These are phyloP conservation scores for Vaucheria bursata DNA, from an alignment of 352 stramenopile genomes.

Conservation along the genomic window DNA sequence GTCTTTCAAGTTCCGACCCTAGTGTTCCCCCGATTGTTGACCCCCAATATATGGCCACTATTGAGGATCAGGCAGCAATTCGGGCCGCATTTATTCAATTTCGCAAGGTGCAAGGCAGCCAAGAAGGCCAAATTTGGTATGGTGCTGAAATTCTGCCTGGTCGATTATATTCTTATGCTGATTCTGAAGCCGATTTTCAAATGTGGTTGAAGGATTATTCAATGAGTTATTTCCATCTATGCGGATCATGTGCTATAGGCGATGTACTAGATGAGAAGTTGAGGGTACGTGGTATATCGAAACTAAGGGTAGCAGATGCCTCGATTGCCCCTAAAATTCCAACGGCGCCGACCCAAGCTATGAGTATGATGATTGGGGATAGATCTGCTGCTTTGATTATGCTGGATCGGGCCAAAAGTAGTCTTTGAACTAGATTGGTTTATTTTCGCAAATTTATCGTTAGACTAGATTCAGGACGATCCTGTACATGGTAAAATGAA, in stretches of 20 bases:
- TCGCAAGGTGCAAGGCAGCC: constrained; percentile 10
- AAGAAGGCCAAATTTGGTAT: neutral
- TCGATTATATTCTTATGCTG: constrained; percentile 9
- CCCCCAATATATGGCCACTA: constrained; percentile 12
- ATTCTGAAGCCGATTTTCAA: constrained; percentile 15
- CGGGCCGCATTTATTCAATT: neutral
- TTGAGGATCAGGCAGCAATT: constrained; percentile 4
- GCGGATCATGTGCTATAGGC: constrained; percentile 29
- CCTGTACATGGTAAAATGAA: too few species aligned
- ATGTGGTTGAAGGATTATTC: neutral
- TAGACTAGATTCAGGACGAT: too few species aligned
- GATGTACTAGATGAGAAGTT: neutral
- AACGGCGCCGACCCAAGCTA: constrained; percentile 17
- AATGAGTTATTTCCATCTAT: constrained; percentile 22
- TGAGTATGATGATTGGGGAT: constrained; percentile 40
- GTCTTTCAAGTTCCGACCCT: constrained; percentile 10
- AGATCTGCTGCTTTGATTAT: constrained; percentile 14
- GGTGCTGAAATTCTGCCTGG: constrained; percentile 12
- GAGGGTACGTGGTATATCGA: constrained; percentile 15
- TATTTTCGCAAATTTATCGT: too few species aligned
- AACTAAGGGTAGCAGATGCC: constrained; percentile 24
- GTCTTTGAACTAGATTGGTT: too few species aligned
- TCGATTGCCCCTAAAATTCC: constrained; percentile 17
- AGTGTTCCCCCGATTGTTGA: constrained; percentile 16
- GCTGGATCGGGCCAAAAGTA: neutral